These are phyloP conservation scores for Austroboletus olivaceoglutinosus DNA, from an alignment of 1,284 basidiomycete species.

Conservation along the genomic window DNA sequence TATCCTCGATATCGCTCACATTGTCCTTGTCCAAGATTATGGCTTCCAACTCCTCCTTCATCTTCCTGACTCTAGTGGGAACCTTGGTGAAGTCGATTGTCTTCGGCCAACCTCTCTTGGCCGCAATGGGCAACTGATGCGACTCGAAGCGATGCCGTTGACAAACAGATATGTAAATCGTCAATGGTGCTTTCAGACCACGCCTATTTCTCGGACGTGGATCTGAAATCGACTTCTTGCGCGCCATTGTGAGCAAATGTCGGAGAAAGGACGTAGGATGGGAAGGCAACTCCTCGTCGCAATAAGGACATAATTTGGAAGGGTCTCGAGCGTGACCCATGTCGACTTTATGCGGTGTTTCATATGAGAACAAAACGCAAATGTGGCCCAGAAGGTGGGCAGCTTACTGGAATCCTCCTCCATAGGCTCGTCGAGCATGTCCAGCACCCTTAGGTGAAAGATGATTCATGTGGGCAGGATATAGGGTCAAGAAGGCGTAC, in stretches of 20 bases:
- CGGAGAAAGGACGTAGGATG: constrained; percentile 59
- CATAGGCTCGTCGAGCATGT: constrained; percentile 18
- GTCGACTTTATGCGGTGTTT: constrained; percentile 15
- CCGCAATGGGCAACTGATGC: constrained; percentile 65
- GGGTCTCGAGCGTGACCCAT: constrained; percentile 49
- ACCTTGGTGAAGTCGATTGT: constrained; percentile 61
- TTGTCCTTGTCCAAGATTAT: constrained; percentile 50
- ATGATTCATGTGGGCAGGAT: background rate
- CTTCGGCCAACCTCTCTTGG: constrained; percentile 70
- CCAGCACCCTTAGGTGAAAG: constrained; percentile 9
- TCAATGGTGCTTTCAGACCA: constrained; percentile 63
- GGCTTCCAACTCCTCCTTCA: constrained; percentile 45
- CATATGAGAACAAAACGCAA: constrained; percentile 6
- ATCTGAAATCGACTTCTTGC: constrained; percentile 52
- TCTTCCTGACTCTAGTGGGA: constrained; percentile 47
- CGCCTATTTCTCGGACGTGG: constrained; percentile 66
- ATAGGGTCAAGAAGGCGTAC: constrained; percentile 17
- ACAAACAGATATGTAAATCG: constrained; percentile 63
- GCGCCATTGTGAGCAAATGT: constrained; percentile 51
- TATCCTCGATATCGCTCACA: constrained; percentile 27
- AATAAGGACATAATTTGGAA: constrained; percentile 70
- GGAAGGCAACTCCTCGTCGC: constrained; percentile 63
- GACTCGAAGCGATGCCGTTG: constrained; percentile 75
- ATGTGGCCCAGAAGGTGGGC: background rate
- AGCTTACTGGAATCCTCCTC: constrained; percentile 31